Percentiles rank a stretch among this genome's conserved stretches.
phyloP scores from a whole-genome alignment of 164 flowering plant species.

The Buxus sempervirens region DNA sequence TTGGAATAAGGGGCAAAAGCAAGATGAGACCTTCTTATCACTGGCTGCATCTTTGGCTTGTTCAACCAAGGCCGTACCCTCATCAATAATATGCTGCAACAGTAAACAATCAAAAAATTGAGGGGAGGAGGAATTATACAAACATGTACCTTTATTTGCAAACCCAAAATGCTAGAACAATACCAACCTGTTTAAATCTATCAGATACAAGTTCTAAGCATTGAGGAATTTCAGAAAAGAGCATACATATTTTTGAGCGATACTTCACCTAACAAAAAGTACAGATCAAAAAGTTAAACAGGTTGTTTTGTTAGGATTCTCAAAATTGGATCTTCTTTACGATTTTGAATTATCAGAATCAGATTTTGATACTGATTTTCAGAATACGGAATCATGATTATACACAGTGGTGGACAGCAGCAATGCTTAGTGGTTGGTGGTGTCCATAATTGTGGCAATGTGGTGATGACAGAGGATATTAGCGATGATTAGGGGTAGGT shows the following conservation, averaged over 20 bases:
- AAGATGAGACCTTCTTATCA: constrained; percentile 2
- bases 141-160: background rate
- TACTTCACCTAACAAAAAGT: constrained; percentile 51
- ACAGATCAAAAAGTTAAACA: too few species aligned
- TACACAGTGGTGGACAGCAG: too few species aligned
- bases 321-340: too few species aligned
- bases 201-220: constrained; percentile 81
- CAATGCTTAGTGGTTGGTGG: too few species aligned
- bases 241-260: constrained; percentile 89
- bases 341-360: too few species aligned
- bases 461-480: too few species aligned
- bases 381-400: too few species aligned
- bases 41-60: constrained; percentile 31
- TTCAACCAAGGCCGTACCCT: constrained; percentile 51
- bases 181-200: constrained; percentile 81
- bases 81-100: constrained; percentile 87
- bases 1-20: background rate
- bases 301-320: too few species aligned
- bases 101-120: background rate
- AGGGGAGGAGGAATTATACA: background rate
- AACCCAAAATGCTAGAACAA: background rate
- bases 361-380: too few species aligned
- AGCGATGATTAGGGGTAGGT: too few species aligned
- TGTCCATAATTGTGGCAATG: too few species aligned
- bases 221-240: constrained; percentile 61